phyloP scores from a whole-genome alignment of 352 stramenopile species.

The Plasmopara muralis region DNA sequence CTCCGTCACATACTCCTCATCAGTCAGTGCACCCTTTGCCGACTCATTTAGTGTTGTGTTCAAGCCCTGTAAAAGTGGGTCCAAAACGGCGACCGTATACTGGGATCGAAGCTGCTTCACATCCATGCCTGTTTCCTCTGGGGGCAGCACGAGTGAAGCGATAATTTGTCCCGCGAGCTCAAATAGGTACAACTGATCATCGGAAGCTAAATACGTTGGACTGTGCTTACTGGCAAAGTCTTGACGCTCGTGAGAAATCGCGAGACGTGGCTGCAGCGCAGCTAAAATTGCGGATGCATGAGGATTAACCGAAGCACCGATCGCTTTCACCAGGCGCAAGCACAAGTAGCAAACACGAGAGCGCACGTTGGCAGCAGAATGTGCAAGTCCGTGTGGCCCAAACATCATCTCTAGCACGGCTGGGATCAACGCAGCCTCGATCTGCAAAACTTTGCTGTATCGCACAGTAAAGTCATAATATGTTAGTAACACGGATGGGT shows the following conservation, averaged over 20 bases:
- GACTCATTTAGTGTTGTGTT: conserved; percentile 43
- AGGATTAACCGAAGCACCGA: conserved; percentile 59
- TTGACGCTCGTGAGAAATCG: conserved; percentile 39
- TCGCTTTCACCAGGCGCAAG: conserved; percentile 71
- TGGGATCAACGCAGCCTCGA: conserved; percentile 54
- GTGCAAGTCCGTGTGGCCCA: conserved; percentile 56
- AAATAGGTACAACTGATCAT: conserved; percentile 84
- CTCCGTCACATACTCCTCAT: conserved; percentile 42
- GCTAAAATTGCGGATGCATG: conserved; percentile 69
- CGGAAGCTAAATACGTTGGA: conserved; percentile 49
- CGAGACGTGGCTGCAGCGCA: conserved; percentile 57
- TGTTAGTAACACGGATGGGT: conserved; percentile 56
- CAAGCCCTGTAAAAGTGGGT: conserved; percentile 60
- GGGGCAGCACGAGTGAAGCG: conserved; percentile 36
- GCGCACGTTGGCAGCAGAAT: conserved; percentile 49
- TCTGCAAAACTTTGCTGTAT: conserved; percentile 71
- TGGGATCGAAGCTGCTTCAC: conserved; percentile 57
- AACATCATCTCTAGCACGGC: conserved; percentile 82
- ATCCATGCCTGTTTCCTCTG: conserved; percentile 30
- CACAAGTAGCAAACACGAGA: conserved; percentile 83
- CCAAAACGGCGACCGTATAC: conserved; percentile 67
- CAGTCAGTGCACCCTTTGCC: conserved; percentile 22
- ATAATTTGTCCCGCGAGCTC: conserved; percentile 82
- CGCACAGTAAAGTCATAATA: conserved; percentile 79
- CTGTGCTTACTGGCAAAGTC: conserved; percentile 32